Conservation (phyloP, 148 eudicot genomes). For the Agrostemma githago region DNA sequence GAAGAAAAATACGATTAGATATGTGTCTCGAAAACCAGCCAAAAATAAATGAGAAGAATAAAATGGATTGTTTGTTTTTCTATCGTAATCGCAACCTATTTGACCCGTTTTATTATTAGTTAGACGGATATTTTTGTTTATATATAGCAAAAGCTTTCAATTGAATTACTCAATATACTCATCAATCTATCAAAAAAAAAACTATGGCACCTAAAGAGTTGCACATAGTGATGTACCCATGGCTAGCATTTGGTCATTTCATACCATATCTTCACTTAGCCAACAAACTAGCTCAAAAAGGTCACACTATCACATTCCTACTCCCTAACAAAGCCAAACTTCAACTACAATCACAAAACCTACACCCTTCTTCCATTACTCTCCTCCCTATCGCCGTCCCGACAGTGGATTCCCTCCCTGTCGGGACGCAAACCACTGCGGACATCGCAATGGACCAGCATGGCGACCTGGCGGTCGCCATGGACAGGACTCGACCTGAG, state of each 20-base stretch:
- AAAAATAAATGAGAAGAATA: no score
- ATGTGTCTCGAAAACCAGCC: no score
- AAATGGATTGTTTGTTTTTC: no score
- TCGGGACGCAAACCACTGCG: not conserved
- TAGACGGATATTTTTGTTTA: no score
- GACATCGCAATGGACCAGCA: not conserved
- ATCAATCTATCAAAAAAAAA: no score
- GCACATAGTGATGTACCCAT: constrained; percentile 17
- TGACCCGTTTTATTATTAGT: no score
- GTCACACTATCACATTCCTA: not conserved
- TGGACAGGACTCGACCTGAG: constrained; percentile 13
- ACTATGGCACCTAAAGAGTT: not conserved
- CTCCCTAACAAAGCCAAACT: not conserved
- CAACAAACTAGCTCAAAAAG: constrained; percentile 12
- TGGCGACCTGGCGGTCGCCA: constrained; percentile 2
- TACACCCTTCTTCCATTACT: not conserved
- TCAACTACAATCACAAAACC: not conserved
- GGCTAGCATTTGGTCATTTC: constrained; percentile 15
- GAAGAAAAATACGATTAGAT: no score
- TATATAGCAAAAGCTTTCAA: no score
- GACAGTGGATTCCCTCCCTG: constrained; percentile 6
- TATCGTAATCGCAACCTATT: no score
- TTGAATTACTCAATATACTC: no score
- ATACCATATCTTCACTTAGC: constrained; percentile 15
- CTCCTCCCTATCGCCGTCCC: constrained; percentile 11